Evolutionary conservation across 495 filamentous ascomycete species (phyloP).

Genomic region (Penicillium chermesinum): DNA sequence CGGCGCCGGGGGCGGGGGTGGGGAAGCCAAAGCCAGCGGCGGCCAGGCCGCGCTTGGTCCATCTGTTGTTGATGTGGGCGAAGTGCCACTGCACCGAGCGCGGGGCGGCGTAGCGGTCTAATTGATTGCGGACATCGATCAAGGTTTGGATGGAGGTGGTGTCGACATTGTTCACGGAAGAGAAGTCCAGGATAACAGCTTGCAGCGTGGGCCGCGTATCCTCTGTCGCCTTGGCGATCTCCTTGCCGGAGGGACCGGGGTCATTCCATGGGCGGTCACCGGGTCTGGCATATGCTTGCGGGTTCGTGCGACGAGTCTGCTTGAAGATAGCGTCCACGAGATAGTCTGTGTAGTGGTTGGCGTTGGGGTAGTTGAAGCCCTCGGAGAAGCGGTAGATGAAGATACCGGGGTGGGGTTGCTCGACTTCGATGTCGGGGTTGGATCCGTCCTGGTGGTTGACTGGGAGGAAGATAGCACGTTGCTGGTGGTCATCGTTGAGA

Average conservation of each 20-base stretch:
- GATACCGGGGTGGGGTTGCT: conserved; percentile 83
- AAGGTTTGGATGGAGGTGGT: conserved; percentile 91
- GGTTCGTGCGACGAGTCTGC: conserved; percentile 72
- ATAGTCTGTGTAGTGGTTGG: conserved; percentile 82
- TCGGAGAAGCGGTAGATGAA: conserved; percentile 98
- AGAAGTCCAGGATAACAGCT: conserved; percentile 92
- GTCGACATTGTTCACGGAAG: conserved; percentile 93
- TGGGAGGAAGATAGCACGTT: conserved; percentile 83
- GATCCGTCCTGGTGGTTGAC: conserved; percentile 83
- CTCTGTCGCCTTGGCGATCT: conserved; percentile 40
- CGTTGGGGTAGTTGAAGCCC: conserved; percentile 95
- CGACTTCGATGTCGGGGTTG: conserved; percentile 76
- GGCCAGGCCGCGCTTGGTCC: conserved; percentile 94
- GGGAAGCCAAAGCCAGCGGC: conserved; percentile 91
- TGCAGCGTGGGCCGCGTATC: conserved; percentile 68
- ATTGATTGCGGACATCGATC: conserved; percentile 96
- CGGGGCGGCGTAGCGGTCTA: conserved; percentile 81
- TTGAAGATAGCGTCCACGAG: conserved; percentile 70
- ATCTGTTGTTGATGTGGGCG: conserved; percentile 89
- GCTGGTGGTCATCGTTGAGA: conserved; percentile 24
- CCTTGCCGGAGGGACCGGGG: conserved; percentile 71
- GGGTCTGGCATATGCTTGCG: conserved; percentile 50
- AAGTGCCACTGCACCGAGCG: conserved; percentile 94
- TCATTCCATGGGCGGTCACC: conserved; percentile 98
- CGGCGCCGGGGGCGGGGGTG: conserved; percentile 48